Percentiles rank a stretch among this genome's conserved stretches.
These are phyloP conservation scores for Tillandsia fasciculata DNA, from an alignment of 176 grass and related monocot genomes.

Conservation along the genomic window DNA sequence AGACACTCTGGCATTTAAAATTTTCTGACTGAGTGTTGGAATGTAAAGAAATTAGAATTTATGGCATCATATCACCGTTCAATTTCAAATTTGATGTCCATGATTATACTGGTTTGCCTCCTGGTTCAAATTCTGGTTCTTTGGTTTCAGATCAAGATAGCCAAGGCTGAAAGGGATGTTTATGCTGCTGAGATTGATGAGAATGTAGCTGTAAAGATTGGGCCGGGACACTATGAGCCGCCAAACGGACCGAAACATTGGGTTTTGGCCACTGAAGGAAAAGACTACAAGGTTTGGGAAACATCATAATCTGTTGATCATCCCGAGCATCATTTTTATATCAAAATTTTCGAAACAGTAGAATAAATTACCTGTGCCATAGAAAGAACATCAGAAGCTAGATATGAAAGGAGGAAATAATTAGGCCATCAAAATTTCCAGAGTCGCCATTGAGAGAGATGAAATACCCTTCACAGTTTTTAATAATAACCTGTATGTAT, in stretches of 20 bases:
- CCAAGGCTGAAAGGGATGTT: constrained; percentile 62
- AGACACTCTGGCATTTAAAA: no score
- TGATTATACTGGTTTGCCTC: background rate
- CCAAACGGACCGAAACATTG: constrained; percentile 39
- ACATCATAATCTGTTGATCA: constrained; percentile 16
- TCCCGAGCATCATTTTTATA: constrained; percentile 1
- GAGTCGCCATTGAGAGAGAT: background rate
- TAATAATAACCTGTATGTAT: no score
- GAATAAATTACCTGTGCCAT: background rate
- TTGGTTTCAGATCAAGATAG: constrained; percentile 67
- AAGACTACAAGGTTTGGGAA: constrained; percentile 84
- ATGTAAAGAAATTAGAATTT: no score
- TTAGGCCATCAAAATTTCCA: background rate
- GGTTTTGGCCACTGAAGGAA: constrained; percentile 59
- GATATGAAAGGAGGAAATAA: background rate
- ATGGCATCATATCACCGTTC: background rate
- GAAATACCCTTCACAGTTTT: background rate
- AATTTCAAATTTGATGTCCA: background rate
- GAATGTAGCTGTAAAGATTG: constrained; percentile 73
- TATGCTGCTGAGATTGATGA: constrained; percentile 80
- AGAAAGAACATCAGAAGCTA: background rate
- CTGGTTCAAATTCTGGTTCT: background rate
- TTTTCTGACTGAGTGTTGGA: no score
- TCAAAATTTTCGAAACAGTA: background rate
- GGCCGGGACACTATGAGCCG: constrained; percentile 66